Evolutionary conservation across 768 basidiomycete species (phyloP).

Genomic region (Trametes maxima): DNA sequence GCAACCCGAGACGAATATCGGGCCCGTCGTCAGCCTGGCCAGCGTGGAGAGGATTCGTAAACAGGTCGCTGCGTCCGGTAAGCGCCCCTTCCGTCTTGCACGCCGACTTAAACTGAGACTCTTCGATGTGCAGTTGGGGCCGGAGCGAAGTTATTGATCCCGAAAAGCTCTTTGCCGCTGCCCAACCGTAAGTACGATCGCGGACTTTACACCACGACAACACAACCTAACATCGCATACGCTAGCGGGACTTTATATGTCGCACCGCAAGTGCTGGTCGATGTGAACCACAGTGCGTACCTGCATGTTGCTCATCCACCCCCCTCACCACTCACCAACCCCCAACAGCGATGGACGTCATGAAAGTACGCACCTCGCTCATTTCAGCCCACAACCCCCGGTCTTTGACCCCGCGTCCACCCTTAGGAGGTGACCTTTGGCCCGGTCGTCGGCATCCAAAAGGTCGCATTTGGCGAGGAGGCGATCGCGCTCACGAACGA

Average conservation of each 20-base stretch:
- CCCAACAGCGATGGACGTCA: constrained; percentile 83
- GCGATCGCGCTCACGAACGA: constrained; percentile 95
- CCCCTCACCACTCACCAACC: neutral
- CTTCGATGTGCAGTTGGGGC: constrained; percentile 52
- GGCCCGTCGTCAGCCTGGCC: constrained; percentile 89
- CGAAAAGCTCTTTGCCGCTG: constrained; percentile 64
- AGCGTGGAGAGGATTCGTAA: constrained; percentile 85
- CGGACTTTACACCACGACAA: neutral
- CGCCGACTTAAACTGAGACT: neutral
- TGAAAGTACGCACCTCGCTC: constrained; percentile 59
- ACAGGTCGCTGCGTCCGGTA: constrained; percentile 85
- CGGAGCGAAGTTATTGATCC: constrained; percentile 80
- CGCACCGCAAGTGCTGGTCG: constrained; percentile 85
- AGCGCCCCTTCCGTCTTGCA: constrained; percentile 24
- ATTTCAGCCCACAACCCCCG: neutral
- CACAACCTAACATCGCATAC: neutral
- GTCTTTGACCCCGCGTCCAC: neutral
- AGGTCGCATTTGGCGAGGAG: constrained; percentile 85
- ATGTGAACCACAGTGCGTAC: constrained; percentile 84
- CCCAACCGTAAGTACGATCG: constrained; percentile 57
- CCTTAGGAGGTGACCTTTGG: constrained; percentile 87
- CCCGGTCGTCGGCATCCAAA: constrained; percentile 91
- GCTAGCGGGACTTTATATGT: constrained; percentile 81
- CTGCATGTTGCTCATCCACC: constrained; percentile 12
- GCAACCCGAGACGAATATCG: constrained; percentile 70